Evolutionary conservation across 2,329 filamentous ascomycete genomes (phyloP), one percentile per base, ranked within the genome.

Genomic region (Immersiporthe knoxdaviesiana): DNA sequence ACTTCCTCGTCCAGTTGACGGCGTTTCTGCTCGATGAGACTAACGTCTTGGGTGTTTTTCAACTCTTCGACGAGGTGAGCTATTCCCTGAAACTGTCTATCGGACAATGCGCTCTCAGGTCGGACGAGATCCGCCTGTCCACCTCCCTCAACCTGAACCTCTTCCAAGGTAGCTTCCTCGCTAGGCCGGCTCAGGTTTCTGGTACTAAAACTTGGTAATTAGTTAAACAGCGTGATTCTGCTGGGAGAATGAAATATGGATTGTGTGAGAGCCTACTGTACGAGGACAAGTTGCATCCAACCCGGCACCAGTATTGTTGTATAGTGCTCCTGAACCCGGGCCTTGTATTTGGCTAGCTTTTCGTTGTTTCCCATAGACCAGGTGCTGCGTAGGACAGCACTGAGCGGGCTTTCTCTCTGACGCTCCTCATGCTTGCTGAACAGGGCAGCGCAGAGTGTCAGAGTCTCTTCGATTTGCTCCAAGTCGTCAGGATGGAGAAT

Each of bases 261-360:
- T 50, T 50, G 21, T 47, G 7, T 1, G 47, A 50, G 47, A 10
- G 11, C 21, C 7, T 50, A 50, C 47, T 24, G 47, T 10, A 24
- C n/a, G 4, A 47, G 1, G 47, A 50, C 1, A 7, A 50, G 47
- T 24, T 60, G 27, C 7, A 60, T 1, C 58, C 58, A 60, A 12
- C 30, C 58, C n/a, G 58, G 58, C 1, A 60, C n/a, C 12, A 60
- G 21, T 11, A 39, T 60, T 18, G 58, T 60, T n/a, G n/a, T n/a
- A 11, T 60, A 60, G n/a, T 39, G 58, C 32, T 60, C 58, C 16
- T 60, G 32, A 37, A 60, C 39, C 5, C 58, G 58, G 7, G 58
- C 14, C 32, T 60, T 60, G 12, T 60, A 60, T 37, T 39, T 60
- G 58, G 30, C 58, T n/a, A 60, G 10, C 30, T 37, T 60, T 12